phyloP scores from a whole-genome alignment of 2,329 filamentous ascomycete genomes.

The Metarhizium sp. region DNA sequence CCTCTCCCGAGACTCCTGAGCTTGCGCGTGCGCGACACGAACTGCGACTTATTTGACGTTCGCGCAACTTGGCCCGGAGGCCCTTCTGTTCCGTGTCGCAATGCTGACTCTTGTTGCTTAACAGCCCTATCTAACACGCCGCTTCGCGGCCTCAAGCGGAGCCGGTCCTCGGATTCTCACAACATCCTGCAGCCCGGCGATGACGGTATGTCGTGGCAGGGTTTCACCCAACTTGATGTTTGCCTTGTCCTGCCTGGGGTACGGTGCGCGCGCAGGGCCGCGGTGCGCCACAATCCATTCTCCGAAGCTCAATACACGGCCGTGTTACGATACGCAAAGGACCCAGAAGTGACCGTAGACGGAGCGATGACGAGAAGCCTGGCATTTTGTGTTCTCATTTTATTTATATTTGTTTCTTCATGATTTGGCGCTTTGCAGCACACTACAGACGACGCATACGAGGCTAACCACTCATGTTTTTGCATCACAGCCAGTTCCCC shows the following conservation, averaged over 20 bases:
- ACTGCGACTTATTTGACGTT: background rate
- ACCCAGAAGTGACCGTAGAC: background rate
- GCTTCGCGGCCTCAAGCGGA: constrained; percentile 68
- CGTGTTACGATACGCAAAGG: constrained; percentile 1
- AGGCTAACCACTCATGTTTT: background rate
- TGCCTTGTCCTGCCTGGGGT: constrained; percentile 2
- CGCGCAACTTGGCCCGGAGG: background rate
- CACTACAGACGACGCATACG: background rate
- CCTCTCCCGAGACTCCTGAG: background rate
- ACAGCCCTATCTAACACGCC: constrained; percentile 41
- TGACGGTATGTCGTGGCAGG: constrained; percentile 57
- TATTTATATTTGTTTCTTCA: background rate
- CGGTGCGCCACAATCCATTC: constrained; percentile 5
- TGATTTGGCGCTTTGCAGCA: background rate
- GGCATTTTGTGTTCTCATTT: background rate
- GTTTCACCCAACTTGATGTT: constrained; percentile 15
- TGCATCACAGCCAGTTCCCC: constrained; percentile 34
- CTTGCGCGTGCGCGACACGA: background rate
- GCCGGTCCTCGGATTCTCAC: constrained; percentile 63
- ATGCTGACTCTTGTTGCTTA: constrained; percentile 16
- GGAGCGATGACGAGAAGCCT: background rate
- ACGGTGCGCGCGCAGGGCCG: constrained; percentile 7
- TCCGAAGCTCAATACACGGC: constrained; percentile 1
- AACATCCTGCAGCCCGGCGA: constrained; percentile 46
- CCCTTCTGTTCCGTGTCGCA: constrained; percentile 1